Base-by-base conservation (phyloP, 176 grass and related monocot genomes). In the Oryza nivara region DNA sequence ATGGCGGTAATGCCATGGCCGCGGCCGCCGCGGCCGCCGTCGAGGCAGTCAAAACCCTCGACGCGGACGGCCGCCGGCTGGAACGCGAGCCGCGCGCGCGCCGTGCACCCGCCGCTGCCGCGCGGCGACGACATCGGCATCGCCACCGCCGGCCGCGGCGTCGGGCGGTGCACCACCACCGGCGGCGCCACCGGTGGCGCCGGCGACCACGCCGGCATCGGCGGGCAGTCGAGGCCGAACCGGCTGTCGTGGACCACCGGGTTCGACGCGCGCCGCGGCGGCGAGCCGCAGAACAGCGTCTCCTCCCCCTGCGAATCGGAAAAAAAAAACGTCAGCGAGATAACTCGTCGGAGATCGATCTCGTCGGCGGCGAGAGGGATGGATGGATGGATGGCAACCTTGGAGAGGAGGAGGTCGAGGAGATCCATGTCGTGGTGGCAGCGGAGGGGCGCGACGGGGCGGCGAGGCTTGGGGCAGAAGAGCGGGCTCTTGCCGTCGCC, bases 21-120 rank as follows among this genome's bases (percentile, higher is more conserved):
- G 7, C 87, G 85, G 58, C 86, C 65, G 32, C 90, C 67, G 87
- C 83, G 88, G 47, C 74, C 67, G 10, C 83, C 56, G 65, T 96
- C 90, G 96, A 98, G 93, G 93, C 96, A 98, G 83, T 98, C 91
- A 93, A 98, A 98, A 90, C 96, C 96, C 92, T 98, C 96, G 23
- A 98, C 68, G 69, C 93, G 91, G 12, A 98, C 91, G 6, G 85
- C 80, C 2, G 96, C 93, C 46, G 93, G 93, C 85, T 90, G 81
- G 85, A 92, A 89, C 30, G 80, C 63, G 38, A 90, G 92, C 67
- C 92, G 90, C 9, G 78, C 86, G 28, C 96, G 82, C 47, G 47
- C 47, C 48, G 85, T 85, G 68, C 91, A 91, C 4, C 54, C 19
- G 19, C 78, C 79, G 13, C 82, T 3, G 30, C 28, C 30, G 30